phyloP scores from a whole-genome alignment of 2,329 filamentous ascomycete species.

The Pyricularia grisea region DNA sequence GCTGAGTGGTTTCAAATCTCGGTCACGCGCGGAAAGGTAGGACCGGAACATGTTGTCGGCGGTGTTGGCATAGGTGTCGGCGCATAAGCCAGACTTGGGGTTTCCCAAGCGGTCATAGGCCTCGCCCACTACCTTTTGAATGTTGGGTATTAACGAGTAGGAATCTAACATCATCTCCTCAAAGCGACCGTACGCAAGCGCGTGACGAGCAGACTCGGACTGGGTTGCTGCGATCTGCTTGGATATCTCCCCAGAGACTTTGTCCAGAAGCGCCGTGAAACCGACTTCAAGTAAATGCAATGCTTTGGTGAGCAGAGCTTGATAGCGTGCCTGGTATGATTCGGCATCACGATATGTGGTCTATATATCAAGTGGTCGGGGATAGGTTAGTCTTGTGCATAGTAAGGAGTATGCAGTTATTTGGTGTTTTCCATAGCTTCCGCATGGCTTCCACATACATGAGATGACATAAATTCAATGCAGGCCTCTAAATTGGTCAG shows the following conservation, averaged over 20 bases:
- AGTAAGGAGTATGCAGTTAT: neutral
- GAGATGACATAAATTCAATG: slow-evolving; percentile 81
- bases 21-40: slow-evolving; percentile 42
- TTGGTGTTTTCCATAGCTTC: neutral
- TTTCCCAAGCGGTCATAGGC: slow-evolving; percentile 44
- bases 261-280: slow-evolving; percentile 42
- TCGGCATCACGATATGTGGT: slow-evolving; percentile 79
- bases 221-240: slow-evolving; percentile 44
- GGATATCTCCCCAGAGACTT: slow-evolving; percentile 43
- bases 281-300: slow-evolving; percentile 52
- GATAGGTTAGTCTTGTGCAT: neutral
- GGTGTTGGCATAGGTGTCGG: slow-evolving; percentile 43
- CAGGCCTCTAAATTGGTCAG: slow-evolving; percentile 81
- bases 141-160: slow-evolving; percentile 45
- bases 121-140: slow-evolving; percentile 39
- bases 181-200: slow-evolving; percentile 50
- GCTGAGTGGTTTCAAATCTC: slow-evolving; percentile 40
- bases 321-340: slow-evolving; percentile 79
- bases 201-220: slow-evolving; percentile 49
- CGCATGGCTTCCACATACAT: slow-evolving; percentile 45
- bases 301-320: slow-evolving; percentile 63
- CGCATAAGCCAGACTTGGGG: slow-evolving; percentile 30
- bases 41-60: slow-evolving; percentile 44
- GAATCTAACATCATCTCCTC: slow-evolving; percentile 48
- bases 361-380: slow-evolving; percentile 26